phyloP scores from a whole-genome alignment of 1,284 basidiomycete genomes.

The Rhodotorula sp. region DNA sequence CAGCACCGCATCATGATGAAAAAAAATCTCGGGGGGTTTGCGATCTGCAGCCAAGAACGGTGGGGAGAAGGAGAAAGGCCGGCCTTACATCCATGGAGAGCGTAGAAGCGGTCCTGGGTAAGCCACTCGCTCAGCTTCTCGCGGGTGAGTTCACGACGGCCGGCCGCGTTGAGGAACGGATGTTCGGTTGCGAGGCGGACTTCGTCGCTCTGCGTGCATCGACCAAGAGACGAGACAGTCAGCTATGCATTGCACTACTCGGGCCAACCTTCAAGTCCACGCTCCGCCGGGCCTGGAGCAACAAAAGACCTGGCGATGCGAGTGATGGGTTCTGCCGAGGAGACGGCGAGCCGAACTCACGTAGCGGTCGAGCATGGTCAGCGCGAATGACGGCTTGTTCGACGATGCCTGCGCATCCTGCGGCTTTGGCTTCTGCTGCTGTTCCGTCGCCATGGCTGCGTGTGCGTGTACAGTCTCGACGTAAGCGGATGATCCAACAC shows the following conservation, averaged over 20 bases:
- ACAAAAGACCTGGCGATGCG: background rate
- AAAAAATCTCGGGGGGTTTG: too few species aligned
- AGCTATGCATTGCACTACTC: too few species aligned
- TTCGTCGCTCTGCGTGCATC: slow-evolving; percentile 8
- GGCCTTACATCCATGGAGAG: slow-evolving; percentile 20
- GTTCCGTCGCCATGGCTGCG: too few species aligned
- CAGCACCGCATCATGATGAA: background rate
- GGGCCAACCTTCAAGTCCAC: too few species aligned
- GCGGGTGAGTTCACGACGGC: slow-evolving; percentile 8
- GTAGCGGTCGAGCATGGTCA: slow-evolving; percentile 16
- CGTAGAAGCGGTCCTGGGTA: slow-evolving; percentile 29
- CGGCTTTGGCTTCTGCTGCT: too few species aligned
- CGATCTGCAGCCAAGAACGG: too few species aligned
- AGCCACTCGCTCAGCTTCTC: slow-evolving; percentile 22
- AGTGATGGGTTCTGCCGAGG: too few species aligned
- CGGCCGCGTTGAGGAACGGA: slow-evolving; percentile 22
- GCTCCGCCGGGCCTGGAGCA: background rate
- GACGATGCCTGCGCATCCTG: too few species aligned
- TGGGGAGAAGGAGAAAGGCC: too few species aligned
- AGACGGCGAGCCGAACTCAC: background rate
- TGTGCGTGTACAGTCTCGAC: too few species aligned
- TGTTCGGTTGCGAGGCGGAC: slow-evolving; percentile 17
- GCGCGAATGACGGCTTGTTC: background rate
- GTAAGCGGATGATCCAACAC: too few species aligned
- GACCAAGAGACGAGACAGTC: background rate